Percentiles rank a stretch among this genome's conserved stretches.
Conservation (phyloP, 2,329 filamentous ascomycete species). For the Chrysosporium queenslandicum region DNA sequence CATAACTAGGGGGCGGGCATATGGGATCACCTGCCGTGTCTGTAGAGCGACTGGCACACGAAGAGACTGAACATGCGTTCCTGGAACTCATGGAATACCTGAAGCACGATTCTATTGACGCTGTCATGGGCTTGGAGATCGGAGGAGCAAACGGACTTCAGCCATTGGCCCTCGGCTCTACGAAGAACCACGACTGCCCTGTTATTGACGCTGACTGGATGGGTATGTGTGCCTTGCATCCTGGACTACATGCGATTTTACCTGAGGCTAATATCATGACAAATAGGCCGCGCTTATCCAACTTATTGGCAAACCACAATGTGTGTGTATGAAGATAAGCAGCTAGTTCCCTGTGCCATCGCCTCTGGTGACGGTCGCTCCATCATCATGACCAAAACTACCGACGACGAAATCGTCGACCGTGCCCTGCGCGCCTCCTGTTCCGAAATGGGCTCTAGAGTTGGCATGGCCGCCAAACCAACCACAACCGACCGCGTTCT, state of each 20-base stretch:
- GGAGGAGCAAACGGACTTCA: constrained; percentile 57
- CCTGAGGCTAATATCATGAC: constrained; percentile 17
- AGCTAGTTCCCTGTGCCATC: constrained; percentile 37
- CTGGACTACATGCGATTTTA: no score
- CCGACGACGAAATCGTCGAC: constrained; percentile 36
- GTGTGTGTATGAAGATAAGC: constrained; percentile 34
- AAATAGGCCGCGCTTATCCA: constrained; percentile 36
- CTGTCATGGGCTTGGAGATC: constrained; percentile 55
- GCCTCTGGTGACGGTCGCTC: constrained; percentile 39
- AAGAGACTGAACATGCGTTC: constrained; percentile 41
- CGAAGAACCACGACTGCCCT: constrained; percentile 42
- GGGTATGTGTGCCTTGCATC: constrained; percentile 30
- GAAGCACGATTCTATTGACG: constrained; percentile 39
- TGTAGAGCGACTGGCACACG: constrained; percentile 50
- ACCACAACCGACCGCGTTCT: constrained; percentile 31
- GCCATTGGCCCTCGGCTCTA: constrained; percentile 48
- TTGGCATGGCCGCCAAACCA: constrained; percentile 35
- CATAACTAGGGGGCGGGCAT: constrained; percentile 41
- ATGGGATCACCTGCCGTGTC: constrained; percentile 52
- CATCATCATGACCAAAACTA: constrained; percentile 36
- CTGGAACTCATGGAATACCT: constrained; percentile 46
- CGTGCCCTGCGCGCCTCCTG: constrained; percentile 35
- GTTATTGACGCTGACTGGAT: constrained; percentile 40
- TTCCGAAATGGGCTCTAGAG: constrained; percentile 35
- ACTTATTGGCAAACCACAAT: constrained; percentile 40